These are phyloP conservation scores for Citrus australasica DNA, from an alignment of 345 rosid species.

Conservation along the genomic window DNA sequence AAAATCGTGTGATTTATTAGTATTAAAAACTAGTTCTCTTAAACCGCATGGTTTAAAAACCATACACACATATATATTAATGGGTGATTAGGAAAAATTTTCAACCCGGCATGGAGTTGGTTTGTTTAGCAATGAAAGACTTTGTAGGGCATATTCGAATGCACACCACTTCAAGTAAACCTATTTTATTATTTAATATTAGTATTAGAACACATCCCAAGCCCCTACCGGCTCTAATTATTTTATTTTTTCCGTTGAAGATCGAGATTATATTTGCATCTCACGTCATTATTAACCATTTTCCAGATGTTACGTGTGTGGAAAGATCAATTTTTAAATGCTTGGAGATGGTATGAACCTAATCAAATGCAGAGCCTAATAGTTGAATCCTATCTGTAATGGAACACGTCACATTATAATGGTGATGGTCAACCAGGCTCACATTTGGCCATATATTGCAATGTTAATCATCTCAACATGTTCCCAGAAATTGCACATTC, in stretches of 20 bases:
- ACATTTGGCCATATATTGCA: background rate
- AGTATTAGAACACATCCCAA: background rate
- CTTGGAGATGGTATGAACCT: background rate
- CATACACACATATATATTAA: no score
- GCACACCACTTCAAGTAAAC: background rate
- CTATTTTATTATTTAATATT: background rate
- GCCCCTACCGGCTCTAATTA: background rate
- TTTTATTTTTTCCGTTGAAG: background rate
- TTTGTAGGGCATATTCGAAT: background rate
- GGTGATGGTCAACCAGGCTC: slow-evolving; percentile 4
- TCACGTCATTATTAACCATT: background rate
- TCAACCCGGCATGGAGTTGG: no score
- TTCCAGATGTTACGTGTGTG: background rate
- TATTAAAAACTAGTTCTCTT: no score
- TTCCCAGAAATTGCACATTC: background rate
- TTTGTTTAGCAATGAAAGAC: background rate
- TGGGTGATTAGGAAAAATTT: no score
- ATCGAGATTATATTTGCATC: background rate
- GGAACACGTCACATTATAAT: background rate
- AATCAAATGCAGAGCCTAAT: background rate
- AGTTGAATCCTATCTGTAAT: background rate
- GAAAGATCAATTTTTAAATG: background rate
- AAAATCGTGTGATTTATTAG: accelerated
- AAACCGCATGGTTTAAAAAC: no score
- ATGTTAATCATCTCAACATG: background rate